Evolutionary conservation across 768 basidiomycete species (phyloP).

Genomic region (Boletus coccyginus): DNA sequence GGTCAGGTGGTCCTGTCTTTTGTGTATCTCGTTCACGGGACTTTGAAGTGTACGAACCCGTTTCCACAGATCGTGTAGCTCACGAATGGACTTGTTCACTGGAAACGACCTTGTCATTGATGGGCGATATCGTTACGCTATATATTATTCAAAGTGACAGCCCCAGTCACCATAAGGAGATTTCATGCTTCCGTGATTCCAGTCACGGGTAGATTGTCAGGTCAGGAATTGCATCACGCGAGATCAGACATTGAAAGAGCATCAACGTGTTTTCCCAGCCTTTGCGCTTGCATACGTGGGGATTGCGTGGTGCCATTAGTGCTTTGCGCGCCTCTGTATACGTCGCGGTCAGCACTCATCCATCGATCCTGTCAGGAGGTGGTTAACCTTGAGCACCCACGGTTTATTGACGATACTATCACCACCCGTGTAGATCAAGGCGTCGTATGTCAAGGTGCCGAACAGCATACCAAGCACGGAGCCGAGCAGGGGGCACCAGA

Average conservation of each 20-base stretch:
- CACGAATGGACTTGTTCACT: not conserved
- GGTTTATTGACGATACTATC: constrained; percentile 51
- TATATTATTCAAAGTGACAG: not conserved
- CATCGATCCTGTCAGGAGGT: not conserved
- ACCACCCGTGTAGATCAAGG: constrained; percentile 48
- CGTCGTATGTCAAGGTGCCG: constrained; percentile 55
- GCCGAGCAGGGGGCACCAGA: constrained; percentile 60
- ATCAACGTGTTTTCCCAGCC: not conserved
- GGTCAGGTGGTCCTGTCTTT: constrained; percentile 1
- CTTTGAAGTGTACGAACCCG: not conserved
- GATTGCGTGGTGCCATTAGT: not conserved
- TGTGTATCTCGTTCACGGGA: constrained; percentile 2
- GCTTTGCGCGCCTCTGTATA: not conserved
- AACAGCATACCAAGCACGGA: constrained; percentile 52
- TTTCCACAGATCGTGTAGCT: constrained; percentile 2
- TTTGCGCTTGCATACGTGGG: not conserved
- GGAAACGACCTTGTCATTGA: not conserved
- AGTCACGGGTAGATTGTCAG: not conserved
- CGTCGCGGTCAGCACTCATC: not conserved
- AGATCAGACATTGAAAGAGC: not conserved
- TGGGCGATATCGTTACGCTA: not conserved
- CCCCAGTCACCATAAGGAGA: not conserved
- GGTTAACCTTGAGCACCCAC: constrained; percentile 24
- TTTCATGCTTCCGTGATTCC: not conserved
- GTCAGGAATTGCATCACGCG: not conserved